Conservation (phyloP, 2,329 filamentous ascomycete genomes). For the Pseudocercospora eumusae region DNA sequence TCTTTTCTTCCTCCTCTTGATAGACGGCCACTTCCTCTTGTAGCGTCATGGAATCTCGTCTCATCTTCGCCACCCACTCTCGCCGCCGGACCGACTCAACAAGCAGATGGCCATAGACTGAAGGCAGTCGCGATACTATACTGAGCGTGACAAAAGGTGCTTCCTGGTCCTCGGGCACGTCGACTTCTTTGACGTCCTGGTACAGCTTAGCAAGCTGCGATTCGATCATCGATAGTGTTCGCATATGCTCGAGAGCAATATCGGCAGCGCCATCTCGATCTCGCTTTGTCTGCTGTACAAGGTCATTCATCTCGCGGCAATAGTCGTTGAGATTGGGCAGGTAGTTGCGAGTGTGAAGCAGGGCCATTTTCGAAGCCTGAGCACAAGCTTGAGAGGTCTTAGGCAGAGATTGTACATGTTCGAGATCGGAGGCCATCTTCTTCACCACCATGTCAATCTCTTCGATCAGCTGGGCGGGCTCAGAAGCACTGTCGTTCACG, state of each 20-base stretch:
- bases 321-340: conserved; percentile 62
- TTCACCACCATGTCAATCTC: conserved; percentile 84
- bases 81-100: conserved; percentile 81
- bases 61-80: conserved; percentile 92
- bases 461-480: conserved; percentile 69
- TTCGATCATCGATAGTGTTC: conserved; percentile 77
- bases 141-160: conserved; percentile 79
- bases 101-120: conserved; percentile 85
- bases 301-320: conserved; percentile 57
- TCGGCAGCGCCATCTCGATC: conserved; percentile 68
- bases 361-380: conserved; percentile 64
- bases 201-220: conserved; percentile 72
- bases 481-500: conserved; percentile 43
- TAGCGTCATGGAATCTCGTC: conserved; percentile 78
- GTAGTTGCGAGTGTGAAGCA: conserved; percentile 64
- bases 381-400: conserved; percentile 65
- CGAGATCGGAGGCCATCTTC: conserved; percentile 85
- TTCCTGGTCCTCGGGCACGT: conserved; percentile 72
- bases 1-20: conserved; percentile 87
- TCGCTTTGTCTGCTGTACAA: conserved; percentile 56
- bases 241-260: conserved; percentile 73
- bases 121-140: conserved; percentile 78
- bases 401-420: conserved; percentile 69
- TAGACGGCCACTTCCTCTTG: conserved; percentile 92
- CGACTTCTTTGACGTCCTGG: conserved; percentile 68